Percentiles rank a stretch among this genome's conserved stretches.
These are phyloP conservation scores for Entomortierella beljakovae DNA, from an alignment of 192 early-diverging fungal genomes.

Conservation along the genomic window DNA sequence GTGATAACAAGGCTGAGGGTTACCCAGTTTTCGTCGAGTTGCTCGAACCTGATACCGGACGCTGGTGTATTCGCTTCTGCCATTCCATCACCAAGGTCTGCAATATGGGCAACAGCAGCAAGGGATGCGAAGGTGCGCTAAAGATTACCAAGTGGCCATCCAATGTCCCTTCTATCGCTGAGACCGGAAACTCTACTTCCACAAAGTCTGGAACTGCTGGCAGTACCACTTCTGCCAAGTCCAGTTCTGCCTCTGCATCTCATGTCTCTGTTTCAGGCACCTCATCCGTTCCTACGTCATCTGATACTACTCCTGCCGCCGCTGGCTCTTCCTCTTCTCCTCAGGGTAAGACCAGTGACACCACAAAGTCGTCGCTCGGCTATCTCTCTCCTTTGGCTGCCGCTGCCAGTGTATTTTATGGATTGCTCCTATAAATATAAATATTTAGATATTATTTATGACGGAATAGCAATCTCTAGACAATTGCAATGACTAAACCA, in stretches of 20 bases:
- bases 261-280: no score
- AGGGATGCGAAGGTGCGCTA: slow-evolving; percentile 25
- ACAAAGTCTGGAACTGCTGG: background rate
- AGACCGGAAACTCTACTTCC: background rate
- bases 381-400: background rate
- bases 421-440: background rate
- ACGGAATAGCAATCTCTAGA: no score
- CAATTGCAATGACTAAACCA: no score
- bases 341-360: background rate
- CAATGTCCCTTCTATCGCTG: no score
- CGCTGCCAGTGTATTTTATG: background rate
- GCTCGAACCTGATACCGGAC: slow-evolving; percentile 54
- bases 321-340: background rate
- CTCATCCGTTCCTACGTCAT: background rate
- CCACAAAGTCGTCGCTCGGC: background rate
- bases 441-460: no score
- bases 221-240: background rate
- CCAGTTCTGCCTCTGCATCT: no score
- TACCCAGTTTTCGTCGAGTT: slow-evolving; percentile 61
- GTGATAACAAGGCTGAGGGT: slow-evolving; percentile 42
- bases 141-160: slow-evolving; percentile 18
- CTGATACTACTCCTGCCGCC: background rate
- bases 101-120: slow-evolving; percentile 11
- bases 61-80: slow-evolving; percentile 62
- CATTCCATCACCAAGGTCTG: background rate